Evolutionary conservation across 352 stramenopile species (phyloP).

Genomic region (Phytophthora foliorum): DNA sequence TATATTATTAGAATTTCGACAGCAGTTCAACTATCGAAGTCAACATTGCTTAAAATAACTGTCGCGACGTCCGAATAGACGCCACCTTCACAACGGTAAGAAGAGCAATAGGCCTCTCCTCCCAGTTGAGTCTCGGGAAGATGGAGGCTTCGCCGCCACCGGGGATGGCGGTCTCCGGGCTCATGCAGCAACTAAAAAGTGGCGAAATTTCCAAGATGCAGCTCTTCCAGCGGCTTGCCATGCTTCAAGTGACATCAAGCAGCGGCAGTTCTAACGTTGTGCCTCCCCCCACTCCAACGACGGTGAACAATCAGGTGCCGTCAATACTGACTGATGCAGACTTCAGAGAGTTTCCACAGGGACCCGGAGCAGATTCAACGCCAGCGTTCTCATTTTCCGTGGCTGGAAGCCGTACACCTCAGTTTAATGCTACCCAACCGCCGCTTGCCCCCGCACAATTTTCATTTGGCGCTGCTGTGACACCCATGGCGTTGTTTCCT

Average conservation of each 20-base stretch:
- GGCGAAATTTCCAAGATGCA: constrained; percentile 89
- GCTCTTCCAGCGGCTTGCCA: constrained; percentile 86
- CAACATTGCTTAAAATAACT: too few relatives aligned
- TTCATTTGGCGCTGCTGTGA: constrained; percentile 30
- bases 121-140: background rate
- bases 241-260: constrained; percentile 52
- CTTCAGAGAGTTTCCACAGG: constrained; percentile 9
- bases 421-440: constrained; percentile 8
- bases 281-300: constrained; percentile 9
- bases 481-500: constrained; percentile 11
- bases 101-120: background rate
- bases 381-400: constrained; percentile 26
- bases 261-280: background rate
- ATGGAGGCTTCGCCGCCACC: constrained; percentile 57
- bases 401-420: constrained; percentile 8
- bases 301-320: constrained; percentile 1
- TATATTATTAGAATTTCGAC: too few relatives aligned
- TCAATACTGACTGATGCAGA: constrained; percentile 5
- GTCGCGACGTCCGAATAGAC: background rate
- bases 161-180: constrained; percentile 57
- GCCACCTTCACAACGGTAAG: background rate
- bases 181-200: constrained; percentile 88
- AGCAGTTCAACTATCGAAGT: too few relatives aligned
- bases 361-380: background rate
- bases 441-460: constrained; percentile 22